A percentile compares a stretch with the other conserved stretches of the same genome.
Conservation (phyloP, 345 rosid species). For the Jatropha curcas region DNA sequence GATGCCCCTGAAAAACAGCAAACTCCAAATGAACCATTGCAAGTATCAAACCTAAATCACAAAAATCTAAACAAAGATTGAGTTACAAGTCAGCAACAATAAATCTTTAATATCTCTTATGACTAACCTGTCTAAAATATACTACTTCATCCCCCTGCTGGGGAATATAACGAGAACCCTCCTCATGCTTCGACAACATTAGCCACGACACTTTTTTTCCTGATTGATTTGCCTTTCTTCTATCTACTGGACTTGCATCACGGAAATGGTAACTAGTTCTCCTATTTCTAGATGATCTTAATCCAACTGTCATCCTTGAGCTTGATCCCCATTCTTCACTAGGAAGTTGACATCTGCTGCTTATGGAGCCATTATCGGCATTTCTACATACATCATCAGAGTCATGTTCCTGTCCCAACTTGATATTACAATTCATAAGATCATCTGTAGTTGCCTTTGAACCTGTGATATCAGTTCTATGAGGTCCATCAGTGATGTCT, state of each 20-base stretch:
- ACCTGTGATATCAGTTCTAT: constrained; percentile 37
- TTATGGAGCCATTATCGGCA: constrained; percentile 21
- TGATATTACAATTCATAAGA: constrained; percentile 24
- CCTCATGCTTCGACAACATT: constrained; percentile 72
- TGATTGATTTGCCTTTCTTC: constrained; percentile 51
- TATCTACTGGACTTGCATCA: constrained; percentile 58
- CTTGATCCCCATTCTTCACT: constrained; percentile 64
- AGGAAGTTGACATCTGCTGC: constrained; percentile 44
- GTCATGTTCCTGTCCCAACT: constrained; percentile 34
- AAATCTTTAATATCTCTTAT: constrained; percentile 3
- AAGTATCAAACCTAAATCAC: constrained; percentile 3
- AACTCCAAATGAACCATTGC: neutral
- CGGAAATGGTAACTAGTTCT: constrained; percentile 56
- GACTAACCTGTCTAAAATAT: constrained; percentile 84
- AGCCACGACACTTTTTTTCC: constrained; percentile 74
- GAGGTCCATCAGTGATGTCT: constrained; percentile 40
- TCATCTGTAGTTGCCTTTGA: constrained; percentile 33
- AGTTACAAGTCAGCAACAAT: constrained; percentile 12
- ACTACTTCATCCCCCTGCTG: constrained; percentile 86
- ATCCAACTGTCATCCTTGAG: constrained; percentile 61
- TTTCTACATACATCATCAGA: constrained; percentile 33
- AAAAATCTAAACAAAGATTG: constrained; percentile 9
- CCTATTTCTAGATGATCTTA: constrained; percentile 85
- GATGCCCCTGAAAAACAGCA: constrained; percentile 74
- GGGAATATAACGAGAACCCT: constrained; percentile 91